phyloP scores from a whole-genome alignment of 2,329 filamentous ascomycete species.

The Alternaria sp. region DNA sequence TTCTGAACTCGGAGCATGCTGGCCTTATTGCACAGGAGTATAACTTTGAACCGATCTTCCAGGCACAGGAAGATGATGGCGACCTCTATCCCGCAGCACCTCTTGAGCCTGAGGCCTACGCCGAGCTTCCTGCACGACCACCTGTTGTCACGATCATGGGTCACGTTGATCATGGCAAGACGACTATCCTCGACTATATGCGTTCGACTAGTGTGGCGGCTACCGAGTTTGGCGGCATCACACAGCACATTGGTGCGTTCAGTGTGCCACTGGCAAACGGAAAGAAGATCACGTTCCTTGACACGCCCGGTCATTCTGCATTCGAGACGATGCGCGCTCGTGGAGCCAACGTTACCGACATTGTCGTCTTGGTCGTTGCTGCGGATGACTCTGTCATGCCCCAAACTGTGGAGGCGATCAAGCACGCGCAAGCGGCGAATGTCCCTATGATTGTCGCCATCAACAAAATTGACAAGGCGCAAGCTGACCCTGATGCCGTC shows the following conservation, averaged over 20 bases:
- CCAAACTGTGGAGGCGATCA: conserved; percentile 94
- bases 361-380: conserved; percentile 93
- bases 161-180: conserved; percentile 98
- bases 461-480: conserved; percentile 93
- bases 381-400: conserved; percentile 98
- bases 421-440: conserved; percentile 83
- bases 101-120: conserved; percentile 64
- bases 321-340: conserved; percentile 96
- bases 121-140: conserved; percentile 74
- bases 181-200: conserved; percentile 90
- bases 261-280: conserved; percentile 83
- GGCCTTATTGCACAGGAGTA: conserved; percentile 91
- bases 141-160: conserved; percentile 99
- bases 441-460: conserved; percentile 98
- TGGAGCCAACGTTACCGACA: conserved; percentile 94
- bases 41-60: conserved; percentile 84
- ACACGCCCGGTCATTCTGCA: conserved; percentile 94
- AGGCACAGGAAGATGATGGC: conserved; percentile 64
- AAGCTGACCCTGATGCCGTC: conserved; percentile 79
- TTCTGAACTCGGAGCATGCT: conserved; percentile 89
- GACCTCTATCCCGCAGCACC: conserved; percentile 71
- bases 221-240: conserved; percentile 94
- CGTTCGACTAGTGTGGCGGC: conserved; percentile 92
- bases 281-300: conserved; percentile 92
- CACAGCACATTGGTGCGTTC: conserved; percentile 97